These are phyloP conservation scores for Leptographium flavum DNA, from an alignment of 2,329 filamentous ascomycete genomes.

Conservation along the genomic window DNA sequence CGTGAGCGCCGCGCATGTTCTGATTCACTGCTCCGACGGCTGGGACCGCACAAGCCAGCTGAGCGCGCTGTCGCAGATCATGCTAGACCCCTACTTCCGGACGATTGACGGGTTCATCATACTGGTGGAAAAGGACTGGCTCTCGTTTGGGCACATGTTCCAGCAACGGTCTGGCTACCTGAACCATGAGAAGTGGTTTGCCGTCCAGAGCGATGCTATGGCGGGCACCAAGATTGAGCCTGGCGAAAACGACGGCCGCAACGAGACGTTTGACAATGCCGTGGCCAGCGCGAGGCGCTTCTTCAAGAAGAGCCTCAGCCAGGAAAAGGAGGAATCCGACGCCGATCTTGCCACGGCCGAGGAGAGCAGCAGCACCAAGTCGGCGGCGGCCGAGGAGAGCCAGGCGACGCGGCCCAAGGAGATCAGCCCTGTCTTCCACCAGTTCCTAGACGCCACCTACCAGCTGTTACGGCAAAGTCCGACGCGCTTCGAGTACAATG, in stretches of 20 bases:
- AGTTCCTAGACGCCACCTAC: conserved; percentile 89
- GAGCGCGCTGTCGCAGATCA: conserved; percentile 79
- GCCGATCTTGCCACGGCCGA: conserved; percentile 41
- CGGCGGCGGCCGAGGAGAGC: conserved; percentile 25
- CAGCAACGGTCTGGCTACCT: conserved; percentile 78
- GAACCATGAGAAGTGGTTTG: conserved; percentile 88
- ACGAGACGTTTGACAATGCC: conserved; percentile 74
- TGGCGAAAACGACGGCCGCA: conserved; percentile 44
- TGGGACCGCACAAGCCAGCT: conserved; percentile 97
- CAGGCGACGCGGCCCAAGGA: conserved; percentile 75
- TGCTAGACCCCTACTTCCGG: conserved; percentile 89
- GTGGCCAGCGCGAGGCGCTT: conserved; percentile 76
- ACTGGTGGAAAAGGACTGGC: conserved; percentile 91
- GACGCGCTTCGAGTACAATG: conserved; percentile 88
- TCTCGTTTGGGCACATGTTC: conserved; percentile 98
- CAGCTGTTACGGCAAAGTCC: conserved; percentile 79
- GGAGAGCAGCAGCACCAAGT: conserved; percentile 19
- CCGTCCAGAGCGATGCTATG: conserved; percentile 66
- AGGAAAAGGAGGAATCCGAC: conserved; percentile 40
- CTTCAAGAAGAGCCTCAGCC: conserved; percentile 67
- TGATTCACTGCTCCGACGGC: conserved; percentile 96
- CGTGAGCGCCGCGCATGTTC: conserved; percentile 81
- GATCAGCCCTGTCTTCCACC: conserved; percentile 91
- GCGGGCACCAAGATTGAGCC: conserved; percentile 49
- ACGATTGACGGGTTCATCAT: conserved; percentile 92